phyloP scores from a whole-genome alignment of 208 protist genomes.

The Acanthamoeba culbertsoni region DNA sequence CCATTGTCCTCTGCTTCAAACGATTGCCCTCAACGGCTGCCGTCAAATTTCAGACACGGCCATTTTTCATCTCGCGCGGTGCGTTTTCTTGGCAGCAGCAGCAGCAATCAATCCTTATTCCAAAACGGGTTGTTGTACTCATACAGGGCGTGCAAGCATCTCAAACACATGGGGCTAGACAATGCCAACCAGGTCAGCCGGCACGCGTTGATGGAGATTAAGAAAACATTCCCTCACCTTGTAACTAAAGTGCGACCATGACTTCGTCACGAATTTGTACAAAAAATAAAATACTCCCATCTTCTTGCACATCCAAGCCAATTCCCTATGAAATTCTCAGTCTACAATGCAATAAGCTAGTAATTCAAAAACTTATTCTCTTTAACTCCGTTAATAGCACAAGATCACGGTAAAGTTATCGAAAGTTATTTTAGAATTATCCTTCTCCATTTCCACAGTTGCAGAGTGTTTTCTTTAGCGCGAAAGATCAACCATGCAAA shows the following conservation, averaged over 20 bases:
- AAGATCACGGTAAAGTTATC: no score
- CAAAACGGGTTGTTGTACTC: background rate
- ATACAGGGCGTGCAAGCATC: background rate
- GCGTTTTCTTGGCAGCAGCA: background rate
- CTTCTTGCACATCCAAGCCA: no score
- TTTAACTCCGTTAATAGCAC: no score
- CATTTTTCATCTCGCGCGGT: background rate
- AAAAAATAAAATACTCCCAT: background rate
- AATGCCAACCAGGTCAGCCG: background rate
- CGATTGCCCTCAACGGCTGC: background rate
- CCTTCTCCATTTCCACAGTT: no score
- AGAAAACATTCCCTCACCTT: background rate
- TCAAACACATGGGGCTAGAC: background rate
- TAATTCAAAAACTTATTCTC: no score
- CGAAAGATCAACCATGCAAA: no score
- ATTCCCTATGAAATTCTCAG: no score
- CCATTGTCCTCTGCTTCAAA: background rate
- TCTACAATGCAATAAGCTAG: no score
- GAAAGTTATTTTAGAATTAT: no score
- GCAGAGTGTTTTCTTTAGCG: no score
- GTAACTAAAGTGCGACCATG: background rate
- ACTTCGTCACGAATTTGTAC: background rate
- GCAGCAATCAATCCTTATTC: background rate
- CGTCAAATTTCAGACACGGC: background rate
- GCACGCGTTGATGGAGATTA: background rate